Conservation (phyloP, 2,329 filamentous ascomycete genomes). For the Pezicula radicicola region DNA sequence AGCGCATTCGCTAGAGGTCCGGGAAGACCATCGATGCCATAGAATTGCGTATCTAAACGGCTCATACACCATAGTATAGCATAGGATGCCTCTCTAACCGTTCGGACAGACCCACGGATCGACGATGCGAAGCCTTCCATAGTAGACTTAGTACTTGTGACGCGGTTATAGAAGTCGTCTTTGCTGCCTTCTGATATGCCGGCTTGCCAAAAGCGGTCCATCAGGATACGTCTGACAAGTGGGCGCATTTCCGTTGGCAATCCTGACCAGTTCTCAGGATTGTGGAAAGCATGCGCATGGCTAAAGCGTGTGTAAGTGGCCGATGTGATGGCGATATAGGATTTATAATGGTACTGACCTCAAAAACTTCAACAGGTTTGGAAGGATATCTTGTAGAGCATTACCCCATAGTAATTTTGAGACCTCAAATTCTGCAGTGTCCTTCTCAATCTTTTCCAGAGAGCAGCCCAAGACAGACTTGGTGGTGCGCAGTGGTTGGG, state of each 20-base stretch:
- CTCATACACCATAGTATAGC: slow-evolving; percentile 94
- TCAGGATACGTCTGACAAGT: slow-evolving; percentile 79
- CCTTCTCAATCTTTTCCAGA: slow-evolving; percentile 81
- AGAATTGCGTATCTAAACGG: slow-evolving; percentile 81
- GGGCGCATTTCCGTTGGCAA: slow-evolving; percentile 72
- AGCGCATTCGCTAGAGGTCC: slow-evolving; percentile 79
- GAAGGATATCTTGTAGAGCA: slow-evolving; percentile 77
- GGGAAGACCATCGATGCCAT: slow-evolving; percentile 82
- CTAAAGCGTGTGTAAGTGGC: slow-evolving; percentile 34
- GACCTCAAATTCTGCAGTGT: slow-evolving; percentile 68
- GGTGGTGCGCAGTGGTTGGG: slow-evolving; percentile 79
- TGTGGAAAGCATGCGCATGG: slow-evolving; percentile 89
- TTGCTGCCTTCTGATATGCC: slow-evolving; percentile 94
- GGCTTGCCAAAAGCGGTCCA: slow-evolving; percentile 96
- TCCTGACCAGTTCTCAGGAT: slow-evolving; percentile 77
- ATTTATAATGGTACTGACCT: slow-evolving; percentile 43
- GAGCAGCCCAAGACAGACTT: slow-evolving; percentile 92
- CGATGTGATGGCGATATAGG: neutral
- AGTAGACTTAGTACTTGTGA: slow-evolving; percentile 83
- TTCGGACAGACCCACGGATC: slow-evolving; percentile 82
- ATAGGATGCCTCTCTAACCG: slow-evolving; percentile 90
- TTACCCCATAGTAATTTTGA: slow-evolving; percentile 84
- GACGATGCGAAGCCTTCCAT: slow-evolving; percentile 93
- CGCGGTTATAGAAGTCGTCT: slow-evolving; percentile 92
- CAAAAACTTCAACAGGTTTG: slow-evolving; percentile 79